phyloP scores from a whole-genome alignment of 2,329 filamentous ascomycete genomes.

The Fusarium mexicanum region DNA sequence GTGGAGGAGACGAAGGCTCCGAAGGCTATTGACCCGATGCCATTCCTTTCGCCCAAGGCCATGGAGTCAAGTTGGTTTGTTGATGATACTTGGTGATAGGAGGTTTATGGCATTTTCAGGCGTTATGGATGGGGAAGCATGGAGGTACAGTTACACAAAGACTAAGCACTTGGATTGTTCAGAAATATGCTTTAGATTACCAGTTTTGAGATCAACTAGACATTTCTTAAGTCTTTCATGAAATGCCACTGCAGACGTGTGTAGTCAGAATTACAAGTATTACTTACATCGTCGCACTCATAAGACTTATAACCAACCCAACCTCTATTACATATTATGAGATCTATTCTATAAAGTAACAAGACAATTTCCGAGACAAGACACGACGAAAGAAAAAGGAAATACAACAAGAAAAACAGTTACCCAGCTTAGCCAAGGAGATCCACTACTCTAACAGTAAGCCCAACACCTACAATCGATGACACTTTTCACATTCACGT shows the following conservation, averaged over 20 bases:
- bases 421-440: neutral
- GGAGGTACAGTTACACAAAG: neutral
- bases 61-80: constrained; percentile 11
- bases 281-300: fast-evolving
- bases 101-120: neutral
- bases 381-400: no score
- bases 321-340: neutral
- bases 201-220: neutral
- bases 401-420: fast-evolving
- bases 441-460: neutral
- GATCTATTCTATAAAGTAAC: neutral
- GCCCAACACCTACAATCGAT: fast-evolving
- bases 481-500: fast-evolving
- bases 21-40: neutral
- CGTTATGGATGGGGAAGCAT: neutral
- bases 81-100: constrained; percentile 5
- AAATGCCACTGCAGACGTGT: neutral
- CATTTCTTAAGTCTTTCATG: neutral
- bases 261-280: fast-evolving
- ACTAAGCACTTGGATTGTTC: no score
- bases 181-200: neutral
- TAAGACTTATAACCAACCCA: no score
- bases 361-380: fast-evolving
- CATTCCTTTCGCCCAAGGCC: neutral
- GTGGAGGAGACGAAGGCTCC: neutral